These are phyloP conservation scores for Oryza rufipogon DNA, from an alignment of 176 grass and related monocot species.

Conservation along the genomic window DNA sequence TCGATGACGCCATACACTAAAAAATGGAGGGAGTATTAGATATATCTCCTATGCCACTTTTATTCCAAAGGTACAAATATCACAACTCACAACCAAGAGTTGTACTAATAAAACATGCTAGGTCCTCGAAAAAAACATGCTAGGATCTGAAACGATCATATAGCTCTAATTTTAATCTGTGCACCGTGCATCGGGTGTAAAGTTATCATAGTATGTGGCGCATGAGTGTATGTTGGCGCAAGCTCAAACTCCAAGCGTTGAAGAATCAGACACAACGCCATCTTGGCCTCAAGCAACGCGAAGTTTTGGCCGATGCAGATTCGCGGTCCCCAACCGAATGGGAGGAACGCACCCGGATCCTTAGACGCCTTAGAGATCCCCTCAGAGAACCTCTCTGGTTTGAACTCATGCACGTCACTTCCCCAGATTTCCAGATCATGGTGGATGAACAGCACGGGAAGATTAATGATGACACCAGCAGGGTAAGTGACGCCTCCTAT, in stretches of 20 bases:
- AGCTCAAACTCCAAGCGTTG: slow-evolving; percentile 51
- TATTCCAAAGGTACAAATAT: no score
- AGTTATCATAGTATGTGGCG: slow-evolving; percentile 17
- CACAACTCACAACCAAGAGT: no score
- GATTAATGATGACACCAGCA: slow-evolving; percentile 41
- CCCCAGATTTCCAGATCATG: slow-evolving; percentile 58
- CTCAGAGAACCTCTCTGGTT: slow-evolving; percentile 48
- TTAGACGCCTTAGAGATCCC: slow-evolving; percentile 61
- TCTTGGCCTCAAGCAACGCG: slow-evolving; percentile 58
- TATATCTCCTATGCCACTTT: no score
- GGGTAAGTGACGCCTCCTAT: slow-evolving; percentile 55
- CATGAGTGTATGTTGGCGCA: slow-evolving; percentile 47
- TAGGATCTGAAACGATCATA: no score
- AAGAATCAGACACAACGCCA: slow-evolving; percentile 57
- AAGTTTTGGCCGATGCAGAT: slow-evolving; percentile 77
- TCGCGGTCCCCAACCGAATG: slow-evolving; percentile 64
- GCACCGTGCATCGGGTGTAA: no score
- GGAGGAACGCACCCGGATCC: slow-evolving; percentile 42
- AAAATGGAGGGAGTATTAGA: no score
- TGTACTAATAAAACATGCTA: no score
- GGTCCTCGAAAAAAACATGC: no score
- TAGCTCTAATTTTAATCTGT: no score
- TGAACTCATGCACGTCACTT: slow-evolving; percentile 56
- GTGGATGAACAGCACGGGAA: slow-evolving; percentile 48
- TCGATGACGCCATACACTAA: no score